A percentile compares a stretch with the other conserved stretches of the same genome.
phyloP scores from a whole-genome alignment of 2,329 filamentous ascomycete species.

The Erysiphe pulchra region DNA sequence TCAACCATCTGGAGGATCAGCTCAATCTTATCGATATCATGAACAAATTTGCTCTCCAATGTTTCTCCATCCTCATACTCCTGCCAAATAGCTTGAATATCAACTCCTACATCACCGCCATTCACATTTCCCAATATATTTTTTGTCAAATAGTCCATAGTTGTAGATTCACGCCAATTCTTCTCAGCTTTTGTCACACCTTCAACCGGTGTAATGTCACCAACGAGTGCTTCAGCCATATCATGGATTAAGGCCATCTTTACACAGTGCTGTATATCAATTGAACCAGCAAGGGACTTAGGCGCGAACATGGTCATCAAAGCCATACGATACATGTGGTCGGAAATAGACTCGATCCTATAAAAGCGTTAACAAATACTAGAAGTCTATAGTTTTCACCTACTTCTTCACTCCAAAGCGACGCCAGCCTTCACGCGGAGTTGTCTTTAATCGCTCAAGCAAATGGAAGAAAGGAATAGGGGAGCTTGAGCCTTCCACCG shows the following conservation, averaged over 20 bases:
- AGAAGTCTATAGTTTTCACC: too few species aligned
- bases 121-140: conserved; percentile 49
- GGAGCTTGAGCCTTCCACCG: conserved; percentile 34
- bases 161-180: conserved; percentile 57
- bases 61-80: conserved; percentile 85
- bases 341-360: conserved; percentile 71
- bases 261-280: conserved; percentile 65
- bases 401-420: conserved; percentile 50
- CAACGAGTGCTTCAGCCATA: conserved; percentile 87
- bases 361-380: too few species aligned
- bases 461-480: conserved; percentile 87
- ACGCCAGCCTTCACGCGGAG: conserved; percentile 86
- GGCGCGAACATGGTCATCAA: conserved; percentile 86
- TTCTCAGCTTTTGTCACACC: conserved; percentile 70
- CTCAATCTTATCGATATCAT: conserved; percentile 96
- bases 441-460: conserved; percentile 82
- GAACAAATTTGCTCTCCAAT: conserved; percentile 66
- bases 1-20: conserved; percentile 86
- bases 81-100: conserved; percentile 64
- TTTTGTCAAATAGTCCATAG: conserved; percentile 69
- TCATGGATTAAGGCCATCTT: conserved; percentile 94
- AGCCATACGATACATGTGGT: conserved; percentile 99
- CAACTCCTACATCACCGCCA: conserved; percentile 39
- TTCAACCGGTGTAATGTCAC: conserved; percentile 89
- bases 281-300: conserved; percentile 36